These are phyloP conservation scores for Yarrowia osloensis DNA, from an alignment of 805 yeast species.

Conservation along the genomic window DNA sequence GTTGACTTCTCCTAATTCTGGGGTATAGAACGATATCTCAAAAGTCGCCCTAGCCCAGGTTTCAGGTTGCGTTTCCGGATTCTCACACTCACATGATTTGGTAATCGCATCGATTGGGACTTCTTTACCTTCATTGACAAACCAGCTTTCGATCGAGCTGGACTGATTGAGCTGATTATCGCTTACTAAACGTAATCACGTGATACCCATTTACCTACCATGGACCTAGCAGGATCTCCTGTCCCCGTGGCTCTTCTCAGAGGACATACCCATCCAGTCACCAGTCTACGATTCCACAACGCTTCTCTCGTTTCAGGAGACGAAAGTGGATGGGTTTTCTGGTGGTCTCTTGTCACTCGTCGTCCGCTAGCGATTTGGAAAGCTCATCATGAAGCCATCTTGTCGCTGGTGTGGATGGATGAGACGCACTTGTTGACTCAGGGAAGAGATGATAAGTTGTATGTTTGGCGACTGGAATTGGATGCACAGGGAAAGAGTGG, in stretches of 20 bases:
- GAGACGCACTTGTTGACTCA: constrained; percentile 54
- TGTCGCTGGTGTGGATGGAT: constrained; percentile 50
- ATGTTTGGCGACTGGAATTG: constrained; percentile 39
- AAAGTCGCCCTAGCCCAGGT: neutral
- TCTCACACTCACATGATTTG: too few relatives aligned
- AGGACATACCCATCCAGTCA: constrained; percentile 42
- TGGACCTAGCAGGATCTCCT: constrained; percentile 8
- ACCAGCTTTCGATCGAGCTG: too few relatives aligned
- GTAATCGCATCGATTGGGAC: neutral
- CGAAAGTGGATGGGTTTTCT: constrained; percentile 59
- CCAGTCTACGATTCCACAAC: constrained; percentile 41
- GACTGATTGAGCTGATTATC: neutral
- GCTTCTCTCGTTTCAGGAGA: constrained; percentile 57
- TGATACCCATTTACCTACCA: neutral
- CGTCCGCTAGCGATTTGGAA: constrained; percentile 61
- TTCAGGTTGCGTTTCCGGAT: too few relatives aligned
- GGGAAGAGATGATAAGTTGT: constrained; percentile 60
- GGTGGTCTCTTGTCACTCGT: constrained; percentile 64
- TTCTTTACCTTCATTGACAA: too few relatives aligned
- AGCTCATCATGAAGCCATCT: constrained; percentile 56
- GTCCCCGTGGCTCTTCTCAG: constrained; percentile 41
- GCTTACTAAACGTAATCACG: neutral
- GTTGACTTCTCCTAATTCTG: neutral
- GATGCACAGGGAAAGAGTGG: neutral
- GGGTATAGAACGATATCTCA: neutral